Evolutionary conservation across 2,329 filamentous ascomycete species (phyloP).

Genomic region (Colletotrichum eleusines): DNA sequence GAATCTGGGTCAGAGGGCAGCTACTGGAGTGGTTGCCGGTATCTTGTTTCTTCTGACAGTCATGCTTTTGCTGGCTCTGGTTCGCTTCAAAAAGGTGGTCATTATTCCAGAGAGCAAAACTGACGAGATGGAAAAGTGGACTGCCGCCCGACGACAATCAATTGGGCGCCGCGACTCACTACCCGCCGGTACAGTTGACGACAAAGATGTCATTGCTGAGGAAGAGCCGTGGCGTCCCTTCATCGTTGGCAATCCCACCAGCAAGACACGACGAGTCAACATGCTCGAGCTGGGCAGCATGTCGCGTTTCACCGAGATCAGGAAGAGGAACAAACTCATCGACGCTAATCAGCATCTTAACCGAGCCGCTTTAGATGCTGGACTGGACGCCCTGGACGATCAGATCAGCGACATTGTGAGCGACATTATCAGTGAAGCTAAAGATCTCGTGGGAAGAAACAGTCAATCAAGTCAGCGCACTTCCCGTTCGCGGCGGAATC

Average conservation of each 20-base stretch:
- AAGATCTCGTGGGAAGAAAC: slow-evolving; percentile 45
- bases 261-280: slow-evolving; percentile 77
- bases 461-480: slow-evolving; percentile 28
- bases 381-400: slow-evolving; percentile 53
- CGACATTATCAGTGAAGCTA: slow-evolving; percentile 51
- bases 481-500: slow-evolving; percentile 20
- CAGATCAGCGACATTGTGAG: slow-evolving; percentile 53
- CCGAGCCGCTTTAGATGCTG: slow-evolving; percentile 51
- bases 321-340: slow-evolving; percentile 69
- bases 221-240: slow-evolving; percentile 75
- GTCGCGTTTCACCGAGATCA: slow-evolving; percentile 80
- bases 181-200: slow-evolving; percentile 44
- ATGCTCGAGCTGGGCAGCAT: slow-evolving; percentile 76
- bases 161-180: slow-evolving; percentile 59
- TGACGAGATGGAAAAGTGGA: slow-evolving; percentile 66
- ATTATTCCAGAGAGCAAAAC: slow-evolving; percentile 75
- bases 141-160: slow-evolving; percentile 62
- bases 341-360: slow-evolving; percentile 57
- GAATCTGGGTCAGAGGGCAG: slow-evolving; percentile 73
- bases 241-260: slow-evolving; percentile 78
- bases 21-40: slow-evolving; percentile 76
- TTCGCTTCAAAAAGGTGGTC: slow-evolving; percentile 74
- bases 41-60: slow-evolving; percentile 75
- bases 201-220: slow-evolving; percentile 55
- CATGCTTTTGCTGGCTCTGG: slow-evolving; percentile 70